Base-by-base conservation (phyloP, 2,329 filamentous ascomycete species). In the Diplodia corticola region DNA sequence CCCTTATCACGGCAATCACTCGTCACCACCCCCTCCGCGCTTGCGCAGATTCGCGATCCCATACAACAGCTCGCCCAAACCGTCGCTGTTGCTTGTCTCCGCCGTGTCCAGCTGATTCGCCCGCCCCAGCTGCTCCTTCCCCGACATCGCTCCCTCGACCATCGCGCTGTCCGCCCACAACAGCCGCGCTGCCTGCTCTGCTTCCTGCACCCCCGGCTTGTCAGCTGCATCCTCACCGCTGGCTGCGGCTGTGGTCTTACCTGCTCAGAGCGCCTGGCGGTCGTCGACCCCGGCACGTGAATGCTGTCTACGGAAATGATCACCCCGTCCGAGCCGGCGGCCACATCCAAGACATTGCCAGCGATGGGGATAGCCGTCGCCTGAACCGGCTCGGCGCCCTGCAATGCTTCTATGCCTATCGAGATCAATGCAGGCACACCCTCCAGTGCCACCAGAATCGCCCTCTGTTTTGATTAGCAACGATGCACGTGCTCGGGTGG, bases 311-410 rank as follows among this genome's bases (percentile, higher is more conserved):
- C 75, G 0, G 86, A 85, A 44, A 87, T 78, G 26, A 85, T 61
- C n/a, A 69, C 61, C 44, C 65, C 53, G 26, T 68, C 63, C 17
- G 59, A 50, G 1, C 66, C 65, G 50, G 77, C 73, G 12, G 78
- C 71, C n/a, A 86, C 71, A 72, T 88, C 85, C 4, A 94, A 83
- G 0, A 88, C 85, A 71, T 91, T 92, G 7, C 89, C 89, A 2
- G 83, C 80, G 4, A 92, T 76, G 46, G 80, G 76, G 63, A 92
- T 72, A 17, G 69, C 69, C 6, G 53, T 61, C 28, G 70, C 64
- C 49, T 66, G 68, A 63, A 50, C 65, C 67, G 22, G 53, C 53
- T 82, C 78, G 7, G 77, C 75, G 68, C 84, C 80, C 9, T 79
- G 75, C 48, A 92, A 80, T 15, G 74, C 77, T 68, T 83, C 84